Conservation (phyloP, 306 rosid species). For the Quercus glauca region DNA sequence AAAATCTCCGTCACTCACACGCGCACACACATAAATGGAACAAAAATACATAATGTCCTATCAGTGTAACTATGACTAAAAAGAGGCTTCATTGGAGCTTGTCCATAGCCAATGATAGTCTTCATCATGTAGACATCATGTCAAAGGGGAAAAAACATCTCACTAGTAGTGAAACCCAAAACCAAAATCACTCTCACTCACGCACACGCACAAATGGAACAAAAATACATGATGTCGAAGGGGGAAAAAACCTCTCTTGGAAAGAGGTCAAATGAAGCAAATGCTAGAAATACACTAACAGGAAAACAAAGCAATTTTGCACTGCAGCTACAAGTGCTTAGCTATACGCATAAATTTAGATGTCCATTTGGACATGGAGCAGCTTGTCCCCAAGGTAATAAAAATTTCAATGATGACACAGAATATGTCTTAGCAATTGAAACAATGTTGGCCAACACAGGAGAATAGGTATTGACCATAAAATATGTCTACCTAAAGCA, state of each 20-base stretch:
- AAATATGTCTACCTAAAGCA: conserved; percentile 15
- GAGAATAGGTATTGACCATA: conserved; percentile 14
- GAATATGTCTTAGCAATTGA: not conserved
- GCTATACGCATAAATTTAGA: not conserved
- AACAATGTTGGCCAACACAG: not conserved
- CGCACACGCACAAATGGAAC: not conserved
- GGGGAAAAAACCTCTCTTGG: not conserved
- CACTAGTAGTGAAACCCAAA: not conserved
- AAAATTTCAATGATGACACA: too few species aligned
- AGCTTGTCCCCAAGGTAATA: not conserved
- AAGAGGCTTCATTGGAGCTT: conserved; percentile 41
- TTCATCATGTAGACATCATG: conserved; percentile 52
- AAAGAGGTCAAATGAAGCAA: not conserved
- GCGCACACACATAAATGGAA: too few species aligned
- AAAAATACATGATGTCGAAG: not conserved
- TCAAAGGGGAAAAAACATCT: not conserved
- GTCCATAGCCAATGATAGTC: conserved; percentile 47
- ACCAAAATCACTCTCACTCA: too few species aligned
- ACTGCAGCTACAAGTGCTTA: not conserved
- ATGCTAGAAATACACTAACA: not conserved
- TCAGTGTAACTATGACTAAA: conserved; percentile 68
- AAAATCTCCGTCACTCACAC: too few species aligned
- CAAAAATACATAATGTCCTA: not conserved
- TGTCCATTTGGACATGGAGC: not conserved
- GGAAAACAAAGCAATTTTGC: not conserved